Conservation (phyloP, 2,329 filamentous ascomycete genomes). For the Stylonectria norvegica region DNA sequence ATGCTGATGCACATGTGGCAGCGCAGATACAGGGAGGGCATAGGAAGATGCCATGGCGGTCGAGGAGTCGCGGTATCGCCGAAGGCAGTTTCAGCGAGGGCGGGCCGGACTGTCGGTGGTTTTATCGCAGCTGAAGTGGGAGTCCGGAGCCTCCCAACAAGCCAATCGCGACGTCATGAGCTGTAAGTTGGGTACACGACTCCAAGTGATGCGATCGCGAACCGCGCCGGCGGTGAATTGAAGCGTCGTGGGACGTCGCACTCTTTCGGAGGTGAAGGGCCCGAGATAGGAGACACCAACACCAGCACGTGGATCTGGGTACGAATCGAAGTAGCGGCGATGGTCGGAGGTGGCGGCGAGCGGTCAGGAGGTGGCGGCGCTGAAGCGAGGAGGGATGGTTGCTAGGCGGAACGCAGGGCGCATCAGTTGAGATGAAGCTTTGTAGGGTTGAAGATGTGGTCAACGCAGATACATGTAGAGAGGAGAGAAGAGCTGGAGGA, state of each 20-base stretch:
- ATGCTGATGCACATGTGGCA: conserved; percentile 47
- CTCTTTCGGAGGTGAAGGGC: conserved; percentile 17
- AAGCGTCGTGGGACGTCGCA: conserved; percentile 19
- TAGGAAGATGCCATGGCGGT: conserved; percentile 50
- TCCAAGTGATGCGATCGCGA: conserved; percentile 10
- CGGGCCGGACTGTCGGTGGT: conserved; percentile 19
- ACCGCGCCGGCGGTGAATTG: conserved; percentile 6
- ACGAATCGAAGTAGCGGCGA: conserved; percentile 24
- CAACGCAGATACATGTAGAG: background rate
- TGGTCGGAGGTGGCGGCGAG: too few species aligned
- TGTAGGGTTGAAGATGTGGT: background rate
- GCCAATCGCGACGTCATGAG: conserved; percentile 28
- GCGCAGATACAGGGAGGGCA: conserved; percentile 48
- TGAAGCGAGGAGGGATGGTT: background rate
- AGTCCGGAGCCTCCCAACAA: conserved; percentile 15
- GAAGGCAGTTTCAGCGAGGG: conserved; percentile 5
- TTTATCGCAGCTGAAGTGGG: conserved; percentile 16
- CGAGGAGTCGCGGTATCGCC: conserved; percentile 1
- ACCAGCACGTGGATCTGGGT: conserved; percentile 26
- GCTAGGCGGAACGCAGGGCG: background rate
- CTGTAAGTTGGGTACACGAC: conserved; percentile 6
- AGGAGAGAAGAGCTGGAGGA: background rate
- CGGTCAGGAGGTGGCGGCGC: too few species aligned
- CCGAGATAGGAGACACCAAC: conserved; percentile 22
- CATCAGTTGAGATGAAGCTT: background rate